Base-by-base conservation (phyloP, 2,329 filamentous ascomycete genomes). In the Exophiala calicioides region DNA sequence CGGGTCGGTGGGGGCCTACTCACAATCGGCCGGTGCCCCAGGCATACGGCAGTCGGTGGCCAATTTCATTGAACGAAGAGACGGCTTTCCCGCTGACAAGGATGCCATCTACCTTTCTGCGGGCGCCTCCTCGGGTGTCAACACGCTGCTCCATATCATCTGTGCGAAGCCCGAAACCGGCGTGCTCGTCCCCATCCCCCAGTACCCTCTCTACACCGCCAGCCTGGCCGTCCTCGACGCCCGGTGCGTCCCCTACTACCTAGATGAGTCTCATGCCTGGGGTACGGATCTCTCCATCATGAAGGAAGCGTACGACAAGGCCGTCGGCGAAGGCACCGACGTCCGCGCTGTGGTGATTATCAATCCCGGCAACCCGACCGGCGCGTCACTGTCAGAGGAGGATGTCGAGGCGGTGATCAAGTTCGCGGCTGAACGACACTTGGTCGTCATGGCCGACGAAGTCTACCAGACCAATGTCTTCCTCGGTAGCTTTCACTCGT, bases 381-480 rank as follows among this genome's bases (percentile, higher is more conserved):
- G 93, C 58, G 89, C 90, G 39, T 93, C 85, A 42, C 80, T 98
- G 13, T 76, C 84, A 26, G 79, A 86, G 56, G 78, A 82, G 15
- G 89, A 96, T 63, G 84, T 98, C 68, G 82, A 85, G 62, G 78
- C 79, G 40, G 88, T 97, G n/a, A 79, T 97, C 58, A 82, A 93
- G 56, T 86, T 96, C 55, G 91, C 93, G 29, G 84, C 83, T 20
- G 78, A 90, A 67, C 82, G 96, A 76, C 82, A 85, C 60, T 79
- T 98, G 19, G 90, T 97, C 45, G 77, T 97, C 57, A 81, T 98
- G 62, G 93, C 93, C 41, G 93, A 98, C 64, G 93, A 98, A 71
- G 93, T 98, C 27, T 98, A 98, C 80, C 93, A 98, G 74, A 97
- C 93, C 65, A 98, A 98, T 70, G 87, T 98, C 60, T 98, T 98